Conservation (phyloP, 305 asterid genomes). For the Euphrasia arctica region DNA sequence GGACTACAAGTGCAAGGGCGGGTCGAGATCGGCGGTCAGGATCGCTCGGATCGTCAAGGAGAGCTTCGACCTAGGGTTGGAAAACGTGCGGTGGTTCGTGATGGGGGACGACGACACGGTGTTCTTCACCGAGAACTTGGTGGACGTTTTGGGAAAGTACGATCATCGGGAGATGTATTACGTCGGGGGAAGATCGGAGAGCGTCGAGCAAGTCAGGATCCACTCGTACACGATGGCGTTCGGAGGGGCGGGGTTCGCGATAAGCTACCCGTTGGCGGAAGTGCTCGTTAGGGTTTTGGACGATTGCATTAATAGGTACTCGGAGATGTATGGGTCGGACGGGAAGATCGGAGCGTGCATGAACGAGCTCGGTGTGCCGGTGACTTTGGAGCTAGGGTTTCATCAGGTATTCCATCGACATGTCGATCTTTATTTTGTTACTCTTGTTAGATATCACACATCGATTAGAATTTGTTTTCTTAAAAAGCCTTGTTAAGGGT, state of each 20-base stretch:
- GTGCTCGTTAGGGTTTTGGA: conserved; percentile 52
- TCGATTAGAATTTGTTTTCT: no score
- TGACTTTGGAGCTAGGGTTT: background rate
- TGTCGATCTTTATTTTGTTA: no score
- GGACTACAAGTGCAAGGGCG: conserved; percentile 42
- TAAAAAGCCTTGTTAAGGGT: no score
- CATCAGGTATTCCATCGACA: background rate
- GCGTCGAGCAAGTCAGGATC: background rate
- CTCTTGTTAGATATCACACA: no score
- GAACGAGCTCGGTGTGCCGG: background rate
- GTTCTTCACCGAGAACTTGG: conserved; percentile 33
- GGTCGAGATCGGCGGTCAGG: conserved; percentile 54
- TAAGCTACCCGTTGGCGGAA: conserved; percentile 63
- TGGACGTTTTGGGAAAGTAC: conserved; percentile 28
- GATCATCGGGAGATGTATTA: conserved; percentile 45
- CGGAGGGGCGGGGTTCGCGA: conserved; percentile 77
- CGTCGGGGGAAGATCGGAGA: conserved; percentile 46
- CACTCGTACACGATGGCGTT: background rate
- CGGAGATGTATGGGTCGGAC: conserved; percentile 47
- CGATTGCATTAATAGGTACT: conserved; percentile 60
- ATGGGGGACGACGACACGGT: conserved; percentile 44
- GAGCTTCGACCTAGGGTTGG: conserved; percentile 42
- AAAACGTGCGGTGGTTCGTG: conserved; percentile 30
- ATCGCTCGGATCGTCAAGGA: conserved; percentile 65
- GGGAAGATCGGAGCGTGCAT: conserved; percentile 31